These are phyloP conservation scores for Ophiosphaerella korrae DNA, from an alignment of 2,329 filamentous ascomycete genomes.

Conservation along the genomic window DNA sequence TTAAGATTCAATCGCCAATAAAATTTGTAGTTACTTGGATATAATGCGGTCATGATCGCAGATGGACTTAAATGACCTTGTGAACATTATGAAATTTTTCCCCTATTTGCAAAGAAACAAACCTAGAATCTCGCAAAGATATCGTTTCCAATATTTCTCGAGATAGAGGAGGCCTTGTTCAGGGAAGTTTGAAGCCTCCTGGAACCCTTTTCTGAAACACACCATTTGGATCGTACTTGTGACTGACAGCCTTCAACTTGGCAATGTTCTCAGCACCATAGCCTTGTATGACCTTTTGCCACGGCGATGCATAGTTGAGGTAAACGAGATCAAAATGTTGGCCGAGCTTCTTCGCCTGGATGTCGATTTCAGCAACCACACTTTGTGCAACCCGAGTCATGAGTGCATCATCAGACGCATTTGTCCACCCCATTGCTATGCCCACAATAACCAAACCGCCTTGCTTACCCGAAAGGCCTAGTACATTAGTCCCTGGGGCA, in stretches of 20 bases:
- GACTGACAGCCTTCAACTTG: constrained; percentile 11
- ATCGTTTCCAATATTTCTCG: too few species aligned
- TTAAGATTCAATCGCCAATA: too few species aligned
- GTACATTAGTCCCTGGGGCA: too few species aligned
- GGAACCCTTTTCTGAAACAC: constrained; percentile 16
- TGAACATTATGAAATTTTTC: too few species aligned
- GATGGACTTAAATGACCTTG: too few species aligned
- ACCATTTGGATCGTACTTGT: constrained; percentile 12
- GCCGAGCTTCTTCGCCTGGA: constrained; percentile 8
- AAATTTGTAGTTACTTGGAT: too few species aligned
- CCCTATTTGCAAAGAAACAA: too few species aligned
- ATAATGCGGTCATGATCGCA: too few species aligned
- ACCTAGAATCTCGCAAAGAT: too few species aligned
- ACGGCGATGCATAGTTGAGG: constrained; percentile 53
- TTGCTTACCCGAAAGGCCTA: too few species aligned
- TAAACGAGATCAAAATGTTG: constrained; percentile 39
- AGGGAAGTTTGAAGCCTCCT: constrained; percentile 13
- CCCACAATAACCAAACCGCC: too few species aligned
- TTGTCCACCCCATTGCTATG: constrained; percentile 12
- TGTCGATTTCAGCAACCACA: constrained; percentile 5
- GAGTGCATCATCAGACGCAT: constrained; percentile 22
- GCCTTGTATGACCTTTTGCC: constrained; percentile 47
- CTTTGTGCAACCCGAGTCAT: constrained; percentile 20
- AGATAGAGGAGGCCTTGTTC: too few species aligned
- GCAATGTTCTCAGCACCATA: constrained; percentile 48